Evolutionary conservation across 2,329 filamentous ascomycete species (phyloP).

Genomic region (Tolypocladium inflatum): DNA sequence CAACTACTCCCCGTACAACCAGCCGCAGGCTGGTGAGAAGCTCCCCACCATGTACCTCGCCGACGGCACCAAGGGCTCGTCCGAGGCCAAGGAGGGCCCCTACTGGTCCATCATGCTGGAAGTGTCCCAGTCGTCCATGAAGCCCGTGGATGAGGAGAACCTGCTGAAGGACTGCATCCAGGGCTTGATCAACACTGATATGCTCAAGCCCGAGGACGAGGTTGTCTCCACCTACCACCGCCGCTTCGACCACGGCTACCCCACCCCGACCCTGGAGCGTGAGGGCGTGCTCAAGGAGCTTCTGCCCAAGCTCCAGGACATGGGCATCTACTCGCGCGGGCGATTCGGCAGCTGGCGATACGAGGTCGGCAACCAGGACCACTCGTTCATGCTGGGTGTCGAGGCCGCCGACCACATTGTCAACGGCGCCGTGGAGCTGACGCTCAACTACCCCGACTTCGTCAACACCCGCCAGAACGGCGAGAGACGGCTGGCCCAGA

Average conservation of each 20-base stretch:
- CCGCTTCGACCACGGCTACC: constrained; percentile 96
- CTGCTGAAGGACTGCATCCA: constrained; percentile 87
- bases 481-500: constrained; percentile 33
- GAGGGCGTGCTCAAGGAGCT: constrained; percentile 90
- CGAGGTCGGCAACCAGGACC: constrained; percentile 93
- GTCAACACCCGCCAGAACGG: constrained; percentile 69
- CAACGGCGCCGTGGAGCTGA: constrained; percentile 82
- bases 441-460: constrained; percentile 93
- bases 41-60: constrained; percentile 79
- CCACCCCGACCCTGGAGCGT: constrained; percentile 87
- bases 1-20: constrained; percentile 99
- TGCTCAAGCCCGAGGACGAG: constrained; percentile 85
- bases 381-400: constrained; percentile 95
- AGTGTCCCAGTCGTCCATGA: constrained; percentile 90
- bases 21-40: constrained; percentile 73
- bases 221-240: constrained; percentile 98
- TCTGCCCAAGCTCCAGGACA: constrained; percentile 81
- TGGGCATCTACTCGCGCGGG: constrained; percentile 90
- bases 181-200: constrained; percentile 94
- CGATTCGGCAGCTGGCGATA: constrained; percentile 98
- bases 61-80: constrained; percentile 70
- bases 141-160: constrained; percentile 81
- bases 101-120: constrained; percentile 99
- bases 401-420: constrained; percentile 87
- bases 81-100: constrained; percentile 71